phyloP scores from a whole-genome alignment of 108 stramenopile genomes.

The Skeletonema costatum region DNA sequence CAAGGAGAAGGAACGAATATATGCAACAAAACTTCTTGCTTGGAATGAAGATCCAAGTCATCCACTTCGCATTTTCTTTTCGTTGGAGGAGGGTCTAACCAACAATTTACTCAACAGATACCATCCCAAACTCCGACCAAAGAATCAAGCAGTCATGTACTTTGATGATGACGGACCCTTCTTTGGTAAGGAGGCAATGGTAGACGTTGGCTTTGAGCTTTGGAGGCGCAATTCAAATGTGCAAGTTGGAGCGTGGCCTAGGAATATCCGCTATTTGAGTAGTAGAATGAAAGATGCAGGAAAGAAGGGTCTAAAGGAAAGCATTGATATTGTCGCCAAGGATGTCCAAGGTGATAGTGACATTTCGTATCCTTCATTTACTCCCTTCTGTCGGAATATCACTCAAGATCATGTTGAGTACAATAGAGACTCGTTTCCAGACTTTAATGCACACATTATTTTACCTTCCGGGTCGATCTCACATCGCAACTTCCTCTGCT shows the following conservation, averaged over 20 bases:
- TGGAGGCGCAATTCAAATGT: conserved; percentile 75
- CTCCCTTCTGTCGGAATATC: neutral
- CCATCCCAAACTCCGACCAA: conserved; percentile 58
- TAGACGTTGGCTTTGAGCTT: conserved; percentile 63
- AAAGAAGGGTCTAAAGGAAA: conserved; percentile 2
- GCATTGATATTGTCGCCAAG: conserved; percentile 49
- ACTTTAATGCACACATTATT: conserved; percentile 63
- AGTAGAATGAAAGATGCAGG: conserved; percentile 26
- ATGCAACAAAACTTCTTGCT: conserved; percentile 26
- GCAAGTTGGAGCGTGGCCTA: conserved; percentile 71
- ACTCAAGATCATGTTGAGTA: conserved; percentile 51
- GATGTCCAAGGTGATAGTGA: conserved; percentile 31
- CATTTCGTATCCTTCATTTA: neutral
- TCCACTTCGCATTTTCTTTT: conserved; percentile 62
- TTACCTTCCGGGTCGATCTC: conserved; percentile 30
- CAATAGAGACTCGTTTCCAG: conserved; percentile 62
- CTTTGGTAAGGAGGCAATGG: conserved; percentile 39
- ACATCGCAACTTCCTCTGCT: conserved; percentile 70
- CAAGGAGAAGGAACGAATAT: conserved; percentile 17
- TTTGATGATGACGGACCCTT: conserved; percentile 87
- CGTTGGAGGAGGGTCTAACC: conserved; percentile 60
- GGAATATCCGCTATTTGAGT: conserved; percentile 39
- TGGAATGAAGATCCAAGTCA: conserved; percentile 11
- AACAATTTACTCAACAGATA: conserved; percentile 81
- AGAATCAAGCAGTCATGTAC: conserved; percentile 71